Conservation (phyloP, 129 eudicot genomes). For the Pulicaria dysenterica region DNA sequence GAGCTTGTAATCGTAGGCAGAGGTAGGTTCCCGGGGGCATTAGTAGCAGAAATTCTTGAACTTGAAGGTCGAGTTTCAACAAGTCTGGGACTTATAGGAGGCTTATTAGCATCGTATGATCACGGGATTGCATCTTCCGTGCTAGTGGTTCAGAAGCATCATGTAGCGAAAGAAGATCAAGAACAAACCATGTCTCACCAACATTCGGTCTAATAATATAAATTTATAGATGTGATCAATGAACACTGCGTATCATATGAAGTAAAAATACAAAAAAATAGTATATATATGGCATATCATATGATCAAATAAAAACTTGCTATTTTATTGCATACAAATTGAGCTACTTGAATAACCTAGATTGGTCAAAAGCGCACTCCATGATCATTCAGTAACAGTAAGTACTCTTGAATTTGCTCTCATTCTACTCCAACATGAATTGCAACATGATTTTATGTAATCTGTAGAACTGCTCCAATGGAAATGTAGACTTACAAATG, state of each 20-base stretch:
- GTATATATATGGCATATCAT: not conserved
- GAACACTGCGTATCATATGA: no score
- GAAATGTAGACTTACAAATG: not conserved
- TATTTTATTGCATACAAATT: slow-evolving; percentile 4
- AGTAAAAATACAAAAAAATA: no score
- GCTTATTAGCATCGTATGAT: slow-evolving; percentile 47
- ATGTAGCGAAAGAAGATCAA: slow-evolving; percentile 34
- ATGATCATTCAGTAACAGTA: not conserved
- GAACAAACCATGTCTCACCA: slow-evolving; percentile 13
- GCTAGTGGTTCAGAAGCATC: slow-evolving; percentile 57
- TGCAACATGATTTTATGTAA: not conserved
- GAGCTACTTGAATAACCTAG: not conserved
- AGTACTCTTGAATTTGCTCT: not conserved
- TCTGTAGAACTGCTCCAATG: not conserved
- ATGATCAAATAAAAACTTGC: not conserved
- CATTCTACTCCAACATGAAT: not conserved
- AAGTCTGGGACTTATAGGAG: slow-evolving; percentile 56
- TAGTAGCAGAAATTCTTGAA: slow-evolving; percentile 41
- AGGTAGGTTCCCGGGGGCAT: slow-evolving; percentile 40
- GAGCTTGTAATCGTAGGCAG: slow-evolving; percentile 59
- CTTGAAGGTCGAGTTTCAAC: slow-evolving; percentile 37
- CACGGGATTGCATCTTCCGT: slow-evolving; percentile 49
- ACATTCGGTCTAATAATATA: slow-evolving; percentile 19
- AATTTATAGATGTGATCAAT: not conserved
- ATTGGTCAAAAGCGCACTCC: slow-evolving; percentile 6